These are phyloP conservation scores for Saturnispora sekii DNA, from an alignment of 805 yeast genomes.

Conservation along the genomic window DNA sequence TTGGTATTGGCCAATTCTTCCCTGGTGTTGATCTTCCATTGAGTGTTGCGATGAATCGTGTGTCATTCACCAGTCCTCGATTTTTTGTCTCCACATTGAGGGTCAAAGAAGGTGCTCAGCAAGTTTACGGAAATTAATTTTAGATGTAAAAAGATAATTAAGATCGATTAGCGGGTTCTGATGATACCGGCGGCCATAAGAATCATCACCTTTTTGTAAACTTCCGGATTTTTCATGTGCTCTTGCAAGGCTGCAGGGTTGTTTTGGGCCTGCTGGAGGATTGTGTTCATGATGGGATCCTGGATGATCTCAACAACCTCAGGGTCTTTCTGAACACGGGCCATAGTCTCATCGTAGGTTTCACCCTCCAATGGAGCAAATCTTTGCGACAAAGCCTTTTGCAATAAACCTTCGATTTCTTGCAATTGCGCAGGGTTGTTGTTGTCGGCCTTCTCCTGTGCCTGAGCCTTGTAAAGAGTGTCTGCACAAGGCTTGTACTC, in stretches of 20 bases:
- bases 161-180: conserved; percentile 42
- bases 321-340: conserved; percentile 86
- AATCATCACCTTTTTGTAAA: conserved; percentile 75
- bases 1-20: conserved; percentile 82
- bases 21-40: conserved; percentile 12
- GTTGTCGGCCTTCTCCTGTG: conserved; percentile 54
- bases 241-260: conserved; percentile 96
- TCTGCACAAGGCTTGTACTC: conserved; percentile 77
- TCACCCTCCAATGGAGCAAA: conserved; percentile 79
- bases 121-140: not conserved
- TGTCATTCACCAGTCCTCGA: not conserved
- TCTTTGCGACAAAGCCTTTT: conserved; percentile 70
- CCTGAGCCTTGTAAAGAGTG: conserved; percentile 71
- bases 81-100: conserved; percentile 1
- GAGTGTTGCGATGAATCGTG: conserved; percentile 13
- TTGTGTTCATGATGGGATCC: conserved; percentile 95
- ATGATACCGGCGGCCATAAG: conserved; percentile 96
- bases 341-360: conserved; percentile 90
- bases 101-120: not conserved
- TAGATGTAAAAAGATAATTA: not conserved
- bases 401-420: conserved; percentile 76
- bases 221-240: conserved; percentile 95
- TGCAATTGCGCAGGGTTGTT: conserved; percentile 40
- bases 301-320: conserved; percentile 81
- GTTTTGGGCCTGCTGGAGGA: conserved; percentile 84